These are phyloP conservation scores for Otatea glauca DNA, from an alignment of 176 grass and related monocot genomes.

Conservation along the genomic window DNA sequence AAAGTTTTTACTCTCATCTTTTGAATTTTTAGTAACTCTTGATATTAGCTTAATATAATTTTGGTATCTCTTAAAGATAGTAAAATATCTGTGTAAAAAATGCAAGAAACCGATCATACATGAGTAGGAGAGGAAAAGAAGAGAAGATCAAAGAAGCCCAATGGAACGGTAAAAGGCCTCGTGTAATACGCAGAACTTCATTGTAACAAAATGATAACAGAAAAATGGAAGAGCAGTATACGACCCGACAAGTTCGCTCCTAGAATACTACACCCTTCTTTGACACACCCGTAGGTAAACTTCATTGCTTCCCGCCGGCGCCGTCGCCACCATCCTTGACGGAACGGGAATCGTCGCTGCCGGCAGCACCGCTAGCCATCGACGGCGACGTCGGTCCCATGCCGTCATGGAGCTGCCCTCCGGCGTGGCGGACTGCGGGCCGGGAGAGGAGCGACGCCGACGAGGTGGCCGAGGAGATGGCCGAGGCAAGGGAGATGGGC, in stretches of 20 bases:
- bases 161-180: not conserved
- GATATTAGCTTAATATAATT: no score
- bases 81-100: no score
- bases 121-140: not conserved
- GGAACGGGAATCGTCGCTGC: not conserved
- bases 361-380: not conserved
- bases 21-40: no score
- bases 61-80: no score
- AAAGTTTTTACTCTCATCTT: no score
- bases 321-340: not conserved
- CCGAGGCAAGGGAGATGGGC: conserved; percentile 96
- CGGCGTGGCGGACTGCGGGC: not conserved
- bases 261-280: conserved; percentile 6
- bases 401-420: conserved; percentile 2
- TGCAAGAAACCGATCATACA: not conserved
- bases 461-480: conserved; percentile 82
- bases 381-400: not conserved
- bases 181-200: not conserved
- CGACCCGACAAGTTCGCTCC: not conserved
- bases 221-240: not conserved
- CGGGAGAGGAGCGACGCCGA: conserved; percentile 60
- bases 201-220: not conserved
- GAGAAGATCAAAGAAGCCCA: not conserved
- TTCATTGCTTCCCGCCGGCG: conserved; percentile 20
- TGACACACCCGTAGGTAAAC: not conserved